Base-by-base conservation (phyloP, 768 basidiomycete species). In the Nidularia pulvinata region DNA sequence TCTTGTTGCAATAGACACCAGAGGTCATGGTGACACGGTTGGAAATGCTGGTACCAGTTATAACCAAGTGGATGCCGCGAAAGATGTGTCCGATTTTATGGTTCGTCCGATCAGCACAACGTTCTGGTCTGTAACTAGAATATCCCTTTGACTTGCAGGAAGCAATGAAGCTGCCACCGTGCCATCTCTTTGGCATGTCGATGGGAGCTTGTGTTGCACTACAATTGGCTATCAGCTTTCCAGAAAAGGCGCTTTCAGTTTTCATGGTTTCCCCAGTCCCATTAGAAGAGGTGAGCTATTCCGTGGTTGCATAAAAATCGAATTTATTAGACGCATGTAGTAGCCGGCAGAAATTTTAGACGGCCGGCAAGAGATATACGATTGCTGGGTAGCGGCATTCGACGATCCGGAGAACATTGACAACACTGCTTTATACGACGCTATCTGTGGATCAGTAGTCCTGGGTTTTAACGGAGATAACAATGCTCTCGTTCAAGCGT, bases 171-270 rank as follows among this genome's bases (percentile, higher is more conserved):
- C 56, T 76, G 34, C 71, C 71, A 5, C 61, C 69, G 2, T 76
- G 73, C 50, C 73, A 75, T 58, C 53, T 75, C n/a, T 57, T 71
- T 16, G 75, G 70, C 4, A 33, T 74, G 16, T 73, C 73, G 1
- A 62, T 71, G 64, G 75, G 75, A 6, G 57, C 72, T 1, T 69
- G 64, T 51, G 62, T 69, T 4, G 67, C 72, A 16, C 44, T 74
- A 19, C 64, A 73, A 53, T 54, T 68, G 36, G 69, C 70, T 11
- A 61, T 73, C 6, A 56, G 60, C 9, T 62, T 69, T 39, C 73
- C 72, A 0, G 61, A 70, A 7, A 67, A 62, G 55, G 69, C 72
- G 3, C 59, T 70, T 1, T 74, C 72, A 0, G 48, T 71, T 9
- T 71, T 70, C 54, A 61, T 76, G 48, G 33, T 76, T 3, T 74